Percentiles rank a stretch among this genome's conserved stretches.
phyloP scores from a whole-genome alignment of 2,329 filamentous ascomycete genomes.

The Calonectria leucothoes region DNA sequence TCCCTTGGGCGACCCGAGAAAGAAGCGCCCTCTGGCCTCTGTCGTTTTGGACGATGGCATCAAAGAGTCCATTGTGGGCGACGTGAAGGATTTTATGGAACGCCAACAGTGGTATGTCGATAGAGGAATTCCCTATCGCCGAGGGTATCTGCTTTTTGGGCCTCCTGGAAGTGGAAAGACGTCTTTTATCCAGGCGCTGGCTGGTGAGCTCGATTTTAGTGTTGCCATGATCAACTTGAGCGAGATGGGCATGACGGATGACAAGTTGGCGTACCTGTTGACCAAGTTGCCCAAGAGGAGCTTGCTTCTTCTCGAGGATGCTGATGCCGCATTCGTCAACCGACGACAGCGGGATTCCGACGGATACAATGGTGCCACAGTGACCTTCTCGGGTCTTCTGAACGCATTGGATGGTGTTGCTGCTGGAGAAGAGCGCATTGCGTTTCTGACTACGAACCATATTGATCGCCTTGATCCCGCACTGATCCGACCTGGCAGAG shows the following conservation, averaged over 20 bases:
- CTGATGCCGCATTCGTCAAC: conserved; percentile 90
- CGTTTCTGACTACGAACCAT: conserved; percentile 96
- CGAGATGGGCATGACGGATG: conserved; percentile 89
- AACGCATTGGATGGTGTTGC: conserved; percentile 92
- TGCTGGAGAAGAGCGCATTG: conserved; percentile 91
- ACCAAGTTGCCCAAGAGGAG: conserved; percentile 87
- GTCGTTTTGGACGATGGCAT: conserved; percentile 88
- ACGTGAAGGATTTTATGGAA: conserved; percentile 84
- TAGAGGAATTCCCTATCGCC: conserved; percentile 91
- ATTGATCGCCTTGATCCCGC: conserved; percentile 90
- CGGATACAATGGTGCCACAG: conserved; percentile 87
- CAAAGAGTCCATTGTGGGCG: conserved; percentile 81
- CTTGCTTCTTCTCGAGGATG: conserved; percentile 87
- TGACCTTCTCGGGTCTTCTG: conserved; percentile 92
- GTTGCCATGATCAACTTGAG: conserved; percentile 94
- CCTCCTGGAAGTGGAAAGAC: conserved; percentile 94
- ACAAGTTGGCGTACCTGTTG: conserved; percentile 86
- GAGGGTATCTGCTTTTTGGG: conserved; percentile 89
- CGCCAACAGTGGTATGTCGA: conserved; percentile 91
- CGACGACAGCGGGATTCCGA: conserved; percentile 81
- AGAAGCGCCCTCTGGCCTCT: conserved; percentile 88
- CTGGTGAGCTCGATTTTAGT: conserved; percentile 91
- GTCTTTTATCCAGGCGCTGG: conserved; percentile 94
- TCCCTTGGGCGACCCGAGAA: conserved; percentile 83
- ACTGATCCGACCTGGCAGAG: conserved; percentile 87